Base-by-base conservation (phyloP, 257 asterid genomes). In the Nicotiana obtusifolia region DNA sequence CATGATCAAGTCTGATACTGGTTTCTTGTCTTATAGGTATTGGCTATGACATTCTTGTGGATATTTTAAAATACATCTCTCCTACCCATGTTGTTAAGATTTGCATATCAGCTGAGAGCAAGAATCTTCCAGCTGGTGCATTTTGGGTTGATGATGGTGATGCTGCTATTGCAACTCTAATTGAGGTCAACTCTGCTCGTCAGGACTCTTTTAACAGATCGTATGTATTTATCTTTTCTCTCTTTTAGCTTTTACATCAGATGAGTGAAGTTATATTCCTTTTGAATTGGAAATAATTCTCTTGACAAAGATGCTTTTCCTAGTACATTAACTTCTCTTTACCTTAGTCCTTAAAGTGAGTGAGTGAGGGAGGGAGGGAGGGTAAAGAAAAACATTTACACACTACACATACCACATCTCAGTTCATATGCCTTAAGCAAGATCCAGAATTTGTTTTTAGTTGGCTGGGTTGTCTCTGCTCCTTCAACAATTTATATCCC, bases 31-130 rank as follows among this genome's bases (percentile, higher is more conserved):
- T 87, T 60, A 83, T 87, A 95, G 99, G 99, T 84, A 88, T 93
- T 82, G 99, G 98, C 84, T 95, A 91, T 68, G 97, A 93, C 80
- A 86, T 92, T 83, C 90, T 95, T 65, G 99, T 94, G 80, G 93
- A 86, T 83, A 91, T 95, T 91, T 77, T 95, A 80, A 91, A 88
- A 75, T 83, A 91, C 82, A 87, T 93, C 65, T 89, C 94, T 85
- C 98, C 96, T 17, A 89, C 95, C 44, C 95, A 92, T 80, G 97
- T 95, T 64, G 92, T 94, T 78, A 94, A 94, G 90, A 94, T 95
- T 80, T 86, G 84, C 84, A 89, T 90, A 81, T 86, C 94, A 19
- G 88, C 85, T 68, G 85, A 82, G 88, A 86, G 61, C 57, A 95
- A 93, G 91, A 94, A 95, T 86, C 91, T 95, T 82, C 99, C 99